Percentiles rank a stretch among this genome's conserved stretches.
Conservation (phyloP, 305 asterid genomes). For the Fraxinus ornus region DNA sequence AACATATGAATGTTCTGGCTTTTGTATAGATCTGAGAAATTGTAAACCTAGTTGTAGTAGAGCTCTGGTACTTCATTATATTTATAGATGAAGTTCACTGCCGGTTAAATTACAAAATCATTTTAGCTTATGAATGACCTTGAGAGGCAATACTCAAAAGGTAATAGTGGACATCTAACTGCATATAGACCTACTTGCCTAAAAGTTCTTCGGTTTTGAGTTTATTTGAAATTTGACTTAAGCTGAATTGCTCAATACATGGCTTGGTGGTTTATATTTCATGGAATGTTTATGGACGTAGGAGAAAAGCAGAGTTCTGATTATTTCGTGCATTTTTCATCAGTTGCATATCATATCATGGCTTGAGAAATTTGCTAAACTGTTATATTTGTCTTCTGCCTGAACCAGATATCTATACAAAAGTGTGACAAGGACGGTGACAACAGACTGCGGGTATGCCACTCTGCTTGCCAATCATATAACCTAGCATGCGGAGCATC, state of each 20-base stretch:
- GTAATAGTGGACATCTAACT: neutral
- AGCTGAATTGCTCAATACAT: neutral
- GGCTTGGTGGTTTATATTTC: neutral
- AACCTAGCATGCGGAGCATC: constrained; percentile 94
- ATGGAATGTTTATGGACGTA: neutral
- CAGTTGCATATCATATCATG: neutral
- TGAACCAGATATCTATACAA: constrained; percentile 81
- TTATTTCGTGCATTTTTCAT: neutral
- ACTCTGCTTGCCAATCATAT: constrained; percentile 85
- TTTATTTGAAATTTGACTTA: neutral
- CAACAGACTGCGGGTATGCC: constrained; percentile 86
- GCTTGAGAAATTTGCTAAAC: neutral
- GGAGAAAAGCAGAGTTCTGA: neutral
- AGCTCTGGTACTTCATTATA: neutral
- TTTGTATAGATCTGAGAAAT: neutral
- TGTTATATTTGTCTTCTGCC: neutral
- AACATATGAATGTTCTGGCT: neutral
- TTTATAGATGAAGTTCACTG: neutral
- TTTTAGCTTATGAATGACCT: neutral
- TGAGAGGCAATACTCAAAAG: neutral
- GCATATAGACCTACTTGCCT: neutral
- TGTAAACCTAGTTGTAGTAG: neutral
- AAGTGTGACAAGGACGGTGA: constrained; percentile 84
- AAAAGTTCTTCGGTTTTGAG: neutral
- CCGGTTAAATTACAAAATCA: neutral